Evolutionary conservation across 2,329 filamentous ascomycete genomes (phyloP).

Genomic region (Colletotrichum lini): DNA sequence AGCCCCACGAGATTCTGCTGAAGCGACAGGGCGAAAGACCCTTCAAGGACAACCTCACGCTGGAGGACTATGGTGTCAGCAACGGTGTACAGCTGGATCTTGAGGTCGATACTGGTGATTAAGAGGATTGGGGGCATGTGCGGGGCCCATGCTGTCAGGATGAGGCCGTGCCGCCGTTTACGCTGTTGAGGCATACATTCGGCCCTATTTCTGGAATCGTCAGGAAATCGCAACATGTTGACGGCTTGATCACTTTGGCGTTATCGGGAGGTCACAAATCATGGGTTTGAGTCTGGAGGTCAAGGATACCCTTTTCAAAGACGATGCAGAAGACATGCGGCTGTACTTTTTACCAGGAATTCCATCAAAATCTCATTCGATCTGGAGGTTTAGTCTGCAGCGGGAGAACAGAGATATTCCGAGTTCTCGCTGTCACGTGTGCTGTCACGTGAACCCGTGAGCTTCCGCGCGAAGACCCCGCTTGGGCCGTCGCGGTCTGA

Average conservation of each 20-base stretch:
- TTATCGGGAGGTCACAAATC: conserved; percentile 21
- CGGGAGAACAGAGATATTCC: neutral
- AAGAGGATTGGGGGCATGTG: conserved; percentile 45
- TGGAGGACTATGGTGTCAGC: conserved; percentile 94
- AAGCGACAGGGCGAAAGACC: conserved; percentile 93
- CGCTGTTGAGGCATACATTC: neutral
- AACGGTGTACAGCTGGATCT: conserved; percentile 84
- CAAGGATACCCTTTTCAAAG: conserved; percentile 31
- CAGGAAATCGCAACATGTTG: neutral
- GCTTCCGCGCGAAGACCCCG: conserved; percentile 13
- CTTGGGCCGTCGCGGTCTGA: conserved; percentile 17
- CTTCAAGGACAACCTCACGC: conserved; percentile 90
- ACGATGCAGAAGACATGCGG: neutral
- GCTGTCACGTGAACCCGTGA: conserved; percentile 25
- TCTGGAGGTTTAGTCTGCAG: neutral
- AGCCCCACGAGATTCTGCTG: conserved; percentile 91
- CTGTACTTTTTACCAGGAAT: neutral
- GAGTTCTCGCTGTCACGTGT: neutral
- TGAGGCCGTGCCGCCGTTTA: neutral
- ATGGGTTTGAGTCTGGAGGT: neutral
- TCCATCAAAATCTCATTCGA: neutral
- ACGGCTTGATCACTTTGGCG: conserved; percentile 14
- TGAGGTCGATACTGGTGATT: conserved; percentile 74
- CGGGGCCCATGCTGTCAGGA: neutral
- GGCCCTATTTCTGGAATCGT: neutral